Base-by-base conservation (phyloP, 2,329 filamentous ascomycete species). In the Erysiphe pulchra region DNA sequence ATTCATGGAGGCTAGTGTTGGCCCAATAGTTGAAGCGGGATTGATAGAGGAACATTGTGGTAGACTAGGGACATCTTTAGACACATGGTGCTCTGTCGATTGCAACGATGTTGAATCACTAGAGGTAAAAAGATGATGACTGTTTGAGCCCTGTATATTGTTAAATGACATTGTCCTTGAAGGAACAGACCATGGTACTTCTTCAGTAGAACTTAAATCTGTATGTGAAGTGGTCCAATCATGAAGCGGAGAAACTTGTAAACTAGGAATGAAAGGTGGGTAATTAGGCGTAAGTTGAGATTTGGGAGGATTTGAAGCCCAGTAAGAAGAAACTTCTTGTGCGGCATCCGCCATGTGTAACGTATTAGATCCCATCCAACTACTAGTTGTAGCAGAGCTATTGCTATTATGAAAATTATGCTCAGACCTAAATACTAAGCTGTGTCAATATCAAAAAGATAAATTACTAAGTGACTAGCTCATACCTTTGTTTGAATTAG, bases 251-350 rank as follows among this genome's bases (percentile, higher is more conserved):
- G 52, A 50, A 28, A 54, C 51, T 34, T 54, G 55, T 32, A 56
- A 45, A 38, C 64, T 61, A 18, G 63, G 61, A 6, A 62, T 59
- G 52, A 69, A 73, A 1, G 67, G 63, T 5, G 68, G 66, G 48
- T 67, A 69, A 2, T 64, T 65, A 0, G 67, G 61, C 3, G 65
- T 65, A 32, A 71, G 60, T 10, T 69, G 64, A 8, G 69, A 65
- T 37, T 69, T 68, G 38, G 66, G 61, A 10, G 66, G 55, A 51
- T 67, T 71, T 7, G 62, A 56, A 48, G 65, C 60, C 71, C 70
- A 75, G 12, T 61, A 59, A 10, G 61, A 50, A 47, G 54, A 43
- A 48, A 66, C 50, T 24, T 67, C 65, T 36, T 59, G 59, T 9
- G 63, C 54, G 18, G 49, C 46, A 47, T 66, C 68, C 12, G 64